Evolutionary conservation across 495 filamentous ascomycete species (phyloP).

Genomic region (Articulospora tetracladia): DNA sequence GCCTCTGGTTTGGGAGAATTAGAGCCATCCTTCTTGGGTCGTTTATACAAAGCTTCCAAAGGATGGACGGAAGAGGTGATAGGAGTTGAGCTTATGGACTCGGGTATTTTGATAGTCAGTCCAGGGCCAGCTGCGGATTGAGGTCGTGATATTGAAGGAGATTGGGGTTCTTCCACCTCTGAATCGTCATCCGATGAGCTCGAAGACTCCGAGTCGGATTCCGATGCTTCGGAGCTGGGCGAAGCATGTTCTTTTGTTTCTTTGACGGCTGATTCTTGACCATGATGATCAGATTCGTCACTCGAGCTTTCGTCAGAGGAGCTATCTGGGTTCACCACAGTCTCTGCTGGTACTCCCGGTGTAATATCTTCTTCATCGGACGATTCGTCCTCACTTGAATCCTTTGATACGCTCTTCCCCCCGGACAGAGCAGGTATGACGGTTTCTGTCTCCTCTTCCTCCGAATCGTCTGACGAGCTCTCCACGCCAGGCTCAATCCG

Average conservation of each 20-base stretch:
- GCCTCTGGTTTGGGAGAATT: slow-evolving; percentile 22
- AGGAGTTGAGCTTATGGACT: slow-evolving; percentile 18
- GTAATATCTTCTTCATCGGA: slow-evolving; percentile 8
- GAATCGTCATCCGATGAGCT: slow-evolving; percentile 15
- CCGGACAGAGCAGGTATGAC: not conserved
- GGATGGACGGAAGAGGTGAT: slow-evolving; percentile 17
- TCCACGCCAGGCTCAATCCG: not conserved
- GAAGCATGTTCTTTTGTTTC: slow-evolving; percentile 9
- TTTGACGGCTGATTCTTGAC: not conserved
- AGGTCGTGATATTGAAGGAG: slow-evolving; percentile 12
- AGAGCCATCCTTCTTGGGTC: slow-evolving; percentile 58
- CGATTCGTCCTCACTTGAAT: slow-evolving; percentile 10
- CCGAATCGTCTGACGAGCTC: slow-evolving; percentile 17
- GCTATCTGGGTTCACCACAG: slow-evolving; percentile 17
- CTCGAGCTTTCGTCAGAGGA: slow-evolving; percentile 14
- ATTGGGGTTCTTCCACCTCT: slow-evolving; percentile 16
- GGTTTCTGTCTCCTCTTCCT: slow-evolving; percentile 5
- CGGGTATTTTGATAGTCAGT: slow-evolving; percentile 49
- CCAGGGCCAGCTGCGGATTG: slow-evolving; percentile 37
- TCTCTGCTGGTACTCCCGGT: slow-evolving; percentile 8
- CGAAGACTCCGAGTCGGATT: slow-evolving; percentile 10
- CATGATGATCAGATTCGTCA: not conserved
- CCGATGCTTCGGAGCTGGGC: slow-evolving; percentile 17
- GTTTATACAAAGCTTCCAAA: slow-evolving; percentile 37
- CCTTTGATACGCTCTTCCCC: not conserved